Base-by-base conservation (phyloP, 116 monocot species). In the Phalaenopsis hybrid region DNA sequence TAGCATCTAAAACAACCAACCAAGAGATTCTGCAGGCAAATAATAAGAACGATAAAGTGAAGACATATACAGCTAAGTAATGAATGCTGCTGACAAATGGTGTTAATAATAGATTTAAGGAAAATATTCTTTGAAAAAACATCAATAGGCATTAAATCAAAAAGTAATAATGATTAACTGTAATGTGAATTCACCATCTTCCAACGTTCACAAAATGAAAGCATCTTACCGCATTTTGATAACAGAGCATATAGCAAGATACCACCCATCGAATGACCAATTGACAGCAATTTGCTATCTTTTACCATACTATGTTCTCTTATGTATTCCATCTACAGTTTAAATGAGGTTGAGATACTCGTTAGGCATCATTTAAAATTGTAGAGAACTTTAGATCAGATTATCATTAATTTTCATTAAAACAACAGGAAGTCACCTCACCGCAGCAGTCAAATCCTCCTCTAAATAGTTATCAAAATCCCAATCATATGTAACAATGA, bases 211-310 rank as follows among this genome's bases (percentile, higher is more conserved):
- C 8, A 17, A 52, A 41, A 70, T 3, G 31, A 75, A 80, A 55
- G 68, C 80, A 81, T 33, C 83, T 82, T 89, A 99, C 99, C 83
- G 84, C 72, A 92, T 87, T 82, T 91, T 57, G 99, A 95, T 44
- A 99, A 67, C 94, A 95, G 92, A 37, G 92, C 89, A 86, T 99
- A 99, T 67, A 99, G 86, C 68, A 99, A 85, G 58, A 99, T 99
- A 78, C 95, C 99, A 16, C 99, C 95, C 95, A 95, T 99, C 8
- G 95, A 99, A 83, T 99, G 99, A 74, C 99, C 95, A 83, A 99
- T 99, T 55, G 95, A 90, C 82, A 99, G 88, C 70, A 95, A 81
- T 58, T 89, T 99, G 59, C 92, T 92, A 89, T 99, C 99, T 75
- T 84, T 88, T 82, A 84, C 79, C 28, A 88, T 87, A 81, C 86